Evolutionary conservation across 2,329 filamentous ascomycete species (phyloP).

Genomic region (Sclerotinia nivalis): DNA sequence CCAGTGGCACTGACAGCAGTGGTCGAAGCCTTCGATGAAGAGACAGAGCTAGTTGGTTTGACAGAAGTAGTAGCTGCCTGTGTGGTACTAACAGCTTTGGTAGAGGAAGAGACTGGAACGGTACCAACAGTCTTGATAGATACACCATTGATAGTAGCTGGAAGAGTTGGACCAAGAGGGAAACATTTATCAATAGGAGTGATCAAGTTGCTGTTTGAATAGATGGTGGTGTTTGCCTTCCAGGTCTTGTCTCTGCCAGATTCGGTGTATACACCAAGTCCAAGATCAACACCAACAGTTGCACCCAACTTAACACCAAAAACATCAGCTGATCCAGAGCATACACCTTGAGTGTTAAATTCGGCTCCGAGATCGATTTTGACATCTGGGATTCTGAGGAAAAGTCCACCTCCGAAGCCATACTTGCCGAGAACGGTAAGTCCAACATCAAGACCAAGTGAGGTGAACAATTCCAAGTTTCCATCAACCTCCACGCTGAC

Average conservation of each 20-base stretch:
- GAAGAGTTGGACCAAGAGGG: slow-evolving; percentile 17
- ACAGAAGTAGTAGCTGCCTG: background rate
- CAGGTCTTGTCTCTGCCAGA: slow-evolving; percentile 12
- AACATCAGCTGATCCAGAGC: slow-evolving; percentile 18
- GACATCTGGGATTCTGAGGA: slow-evolving; percentile 16
- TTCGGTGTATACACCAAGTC: slow-evolving; percentile 21
- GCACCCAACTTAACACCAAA: slow-evolving; percentile 19
- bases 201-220: slow-evolving; percentile 13
- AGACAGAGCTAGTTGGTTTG: background rate
- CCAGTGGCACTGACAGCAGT: background rate
- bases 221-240: slow-evolving; percentile 7
- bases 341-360: slow-evolving; percentile 23
- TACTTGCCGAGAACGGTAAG: slow-evolving; percentile 19
- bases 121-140: slow-evolving; percentile 22
- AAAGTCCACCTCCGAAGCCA: slow-evolving; percentile 21
- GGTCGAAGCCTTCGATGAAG: slow-evolving; percentile 4
- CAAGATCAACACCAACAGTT: slow-evolving; percentile 18
- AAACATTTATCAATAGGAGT: slow-evolving; percentile 21
- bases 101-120: slow-evolving; percentile 11
- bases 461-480: slow-evolving; percentile 13
- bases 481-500: slow-evolving; percentile 21
- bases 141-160: background rate
- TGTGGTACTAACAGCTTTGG: background rate
- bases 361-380: slow-evolving; percentile 15
- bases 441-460: slow-evolving; percentile 19